phyloP scores from a whole-genome alignment of 768 basidiomycete species.

The Termitomyces sp. region DNA sequence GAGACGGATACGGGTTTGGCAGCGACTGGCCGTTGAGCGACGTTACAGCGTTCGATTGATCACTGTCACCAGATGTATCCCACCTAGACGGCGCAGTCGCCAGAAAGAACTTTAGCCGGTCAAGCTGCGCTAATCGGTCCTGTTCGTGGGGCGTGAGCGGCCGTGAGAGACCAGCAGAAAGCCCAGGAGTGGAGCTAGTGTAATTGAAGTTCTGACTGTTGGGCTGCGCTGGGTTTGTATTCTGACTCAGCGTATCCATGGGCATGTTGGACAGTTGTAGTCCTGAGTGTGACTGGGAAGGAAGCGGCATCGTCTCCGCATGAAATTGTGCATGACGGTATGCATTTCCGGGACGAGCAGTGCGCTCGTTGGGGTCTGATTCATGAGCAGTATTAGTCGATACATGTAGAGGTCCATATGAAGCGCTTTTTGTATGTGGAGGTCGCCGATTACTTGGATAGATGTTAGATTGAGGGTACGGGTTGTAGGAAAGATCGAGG shows the following conservation, averaged over 20 bases:
- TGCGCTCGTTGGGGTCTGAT: conserved; percentile 43
- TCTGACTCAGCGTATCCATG: conserved; percentile 9
- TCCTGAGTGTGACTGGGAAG: conserved; percentile 10
- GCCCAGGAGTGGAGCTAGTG: conserved; percentile 23
- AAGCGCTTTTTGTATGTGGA: conserved; percentile 13
- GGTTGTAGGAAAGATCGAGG: conserved; percentile 15
- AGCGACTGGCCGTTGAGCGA: conserved; percentile 12
- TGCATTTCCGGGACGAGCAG: conserved; percentile 47
- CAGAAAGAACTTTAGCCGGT: conserved; percentile 85
- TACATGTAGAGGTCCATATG: conserved; percentile 30
- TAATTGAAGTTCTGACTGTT: conserved; percentile 11
- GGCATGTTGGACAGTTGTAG: conserved; percentile 2
- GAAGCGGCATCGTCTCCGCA: conserved; percentile 19
- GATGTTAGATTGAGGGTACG: conserved; percentile 14
- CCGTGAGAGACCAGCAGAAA: conserved; percentile 47
- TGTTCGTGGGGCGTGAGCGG: conserved; percentile 62
- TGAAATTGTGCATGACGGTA: conserved; percentile 44
- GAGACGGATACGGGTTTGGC: not conserved
- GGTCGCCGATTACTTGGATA: conserved; percentile 20
- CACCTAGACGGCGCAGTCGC: conserved; percentile 80
- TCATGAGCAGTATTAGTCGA: conserved; percentile 34
- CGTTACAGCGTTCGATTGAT: conserved; percentile 24
- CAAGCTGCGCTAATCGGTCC: conserved; percentile 70
- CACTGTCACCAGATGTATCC: conserved; percentile 36
- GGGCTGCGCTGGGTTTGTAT: not conserved